phyloP scores from a whole-genome alignment of 371 early-diverging fungal species.

The Mortierella sp. region DNA sequence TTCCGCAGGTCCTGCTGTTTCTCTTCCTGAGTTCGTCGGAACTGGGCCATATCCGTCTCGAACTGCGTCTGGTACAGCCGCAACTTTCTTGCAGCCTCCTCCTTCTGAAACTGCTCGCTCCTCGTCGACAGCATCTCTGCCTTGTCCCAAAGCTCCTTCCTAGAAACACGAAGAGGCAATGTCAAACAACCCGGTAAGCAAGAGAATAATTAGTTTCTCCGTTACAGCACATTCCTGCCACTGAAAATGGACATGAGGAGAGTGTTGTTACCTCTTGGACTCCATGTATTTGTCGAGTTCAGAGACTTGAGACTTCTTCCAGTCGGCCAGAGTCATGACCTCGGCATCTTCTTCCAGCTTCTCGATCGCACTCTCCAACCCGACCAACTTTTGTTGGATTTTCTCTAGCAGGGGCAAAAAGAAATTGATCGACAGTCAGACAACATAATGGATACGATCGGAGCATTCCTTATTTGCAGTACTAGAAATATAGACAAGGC shows the following conservation, averaged over 20 bases:
- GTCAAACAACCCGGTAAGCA: too few relatives aligned
- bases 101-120: slow-evolving; percentile 43
- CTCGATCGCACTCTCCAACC: slow-evolving; percentile 35
- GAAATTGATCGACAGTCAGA: too few relatives aligned
- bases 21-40: slow-evolving; percentile 36
- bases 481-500: background rate
- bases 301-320: slow-evolving; percentile 35
- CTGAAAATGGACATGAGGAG: background rate
- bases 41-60: slow-evolving; percentile 44
- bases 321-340: slow-evolving; percentile 31
- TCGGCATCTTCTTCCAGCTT: slow-evolving; percentile 37
- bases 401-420: too few relatives aligned
- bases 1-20: slow-evolving; percentile 30
- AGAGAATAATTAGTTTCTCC: too few relatives aligned
- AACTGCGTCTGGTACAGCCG: slow-evolving; percentile 38
- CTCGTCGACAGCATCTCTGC: slow-evolving; percentile 41
- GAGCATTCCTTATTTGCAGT: too few relatives aligned
- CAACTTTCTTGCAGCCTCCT: slow-evolving; percentile 39
- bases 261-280: slow-evolving; percentile 21
- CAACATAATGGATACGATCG: too few relatives aligned
- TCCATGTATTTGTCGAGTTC: slow-evolving; percentile 55
- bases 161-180: slow-evolving; percentile 3
- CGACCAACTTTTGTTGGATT: slow-evolving; percentile 39
- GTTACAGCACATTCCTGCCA: too few relatives aligned
- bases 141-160: slow-evolving; percentile 54